A percentile compares a stretch with the other conserved stretches of the same genome.
phyloP scores from a whole-genome alignment of 371 early-diverging fungal genomes.

The Lichtheimia ornata region DNA sequence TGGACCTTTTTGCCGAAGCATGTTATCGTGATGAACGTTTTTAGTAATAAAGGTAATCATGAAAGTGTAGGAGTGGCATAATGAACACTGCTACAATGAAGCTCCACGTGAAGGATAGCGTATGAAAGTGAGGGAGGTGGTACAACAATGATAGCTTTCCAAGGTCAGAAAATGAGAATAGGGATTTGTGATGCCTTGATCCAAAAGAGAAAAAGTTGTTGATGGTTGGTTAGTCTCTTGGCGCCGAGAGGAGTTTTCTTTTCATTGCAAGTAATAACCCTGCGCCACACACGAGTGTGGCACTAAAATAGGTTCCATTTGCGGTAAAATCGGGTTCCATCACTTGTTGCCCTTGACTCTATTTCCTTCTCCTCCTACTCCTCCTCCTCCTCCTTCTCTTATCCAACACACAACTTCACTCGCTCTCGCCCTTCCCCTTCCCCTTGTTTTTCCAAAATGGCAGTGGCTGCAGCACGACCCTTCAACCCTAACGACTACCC shows the following conservation, averaged over 20 bases:
- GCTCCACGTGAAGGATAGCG: no score
- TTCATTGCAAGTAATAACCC: no score
- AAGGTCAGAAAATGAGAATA: no score
- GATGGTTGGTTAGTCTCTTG: background rate
- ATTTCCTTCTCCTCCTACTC: background rate
- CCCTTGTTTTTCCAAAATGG: background rate
- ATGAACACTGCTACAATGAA: no score
- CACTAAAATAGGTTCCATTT: no score
- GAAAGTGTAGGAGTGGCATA: no score
- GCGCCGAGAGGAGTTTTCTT: background rate
- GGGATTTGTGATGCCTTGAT: background rate
- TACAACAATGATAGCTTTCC: no score
- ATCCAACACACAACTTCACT: background rate
- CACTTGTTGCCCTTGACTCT: background rate
- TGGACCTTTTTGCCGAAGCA: no score
- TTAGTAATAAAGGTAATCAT: no score
- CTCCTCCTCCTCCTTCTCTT: background rate
- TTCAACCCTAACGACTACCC: constrained; percentile 42
- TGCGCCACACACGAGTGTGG: no score
- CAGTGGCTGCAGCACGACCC: constrained; percentile 23
- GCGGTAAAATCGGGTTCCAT: background rate
- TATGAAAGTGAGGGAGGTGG: no score
- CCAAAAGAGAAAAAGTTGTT: background rate
- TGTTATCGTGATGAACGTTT: no score
- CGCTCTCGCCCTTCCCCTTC: background rate